Evolutionary conservation across 1,284 basidiomycete species (phyloP), one percentile per base, ranked within the genome.

Genomic region (Trichosporon coremiiforme): DNA sequence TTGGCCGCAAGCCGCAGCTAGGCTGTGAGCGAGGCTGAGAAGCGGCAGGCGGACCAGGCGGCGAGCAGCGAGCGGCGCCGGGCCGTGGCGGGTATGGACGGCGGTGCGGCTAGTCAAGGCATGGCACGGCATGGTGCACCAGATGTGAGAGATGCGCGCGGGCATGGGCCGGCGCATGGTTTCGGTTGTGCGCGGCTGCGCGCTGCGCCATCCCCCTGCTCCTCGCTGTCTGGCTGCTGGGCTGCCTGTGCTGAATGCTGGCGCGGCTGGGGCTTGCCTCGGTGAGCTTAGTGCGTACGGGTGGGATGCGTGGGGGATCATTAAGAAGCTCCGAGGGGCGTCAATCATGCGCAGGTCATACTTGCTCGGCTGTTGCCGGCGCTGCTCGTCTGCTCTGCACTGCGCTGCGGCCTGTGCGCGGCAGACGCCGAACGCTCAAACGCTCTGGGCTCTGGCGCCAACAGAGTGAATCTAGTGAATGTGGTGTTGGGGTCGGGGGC

Each of bases 241-340:
- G 20, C 47, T 53, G n/a, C 20, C 8, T 12, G 47, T 53, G 47
- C 47, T 22, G 47, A 60, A 60, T 33, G 29, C 57, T 15, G 57
- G 29, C 57, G 29, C 31, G 29, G 55, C 55, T 33, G 57, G 31
- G 57, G 57, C 57, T 60, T 60, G 12, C 31, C 57, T 60, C 31
- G 31, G 57, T 55, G 57, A 33, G 57, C 13, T 60, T 31, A 31
- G 57, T 60, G 57, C 31, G 15, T 60, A 33, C 8, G 31, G 5
- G 29, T n/a, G 47, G 6, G 6, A 17, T 22, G 31, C 29, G 57
- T 31, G 22, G 29, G 29, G 29, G n/a, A n/a, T 22, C 15, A 31
- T 60, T 17, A 17, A 5, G 31, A 8, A 33, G 57, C 29, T 35
- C 31, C 13, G 31, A 35, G 15, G 33, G 57, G 57, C 57, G 57